Conservation (phyloP, 257 asterid genomes). For the Salvia miltiorrhiza region DNA sequence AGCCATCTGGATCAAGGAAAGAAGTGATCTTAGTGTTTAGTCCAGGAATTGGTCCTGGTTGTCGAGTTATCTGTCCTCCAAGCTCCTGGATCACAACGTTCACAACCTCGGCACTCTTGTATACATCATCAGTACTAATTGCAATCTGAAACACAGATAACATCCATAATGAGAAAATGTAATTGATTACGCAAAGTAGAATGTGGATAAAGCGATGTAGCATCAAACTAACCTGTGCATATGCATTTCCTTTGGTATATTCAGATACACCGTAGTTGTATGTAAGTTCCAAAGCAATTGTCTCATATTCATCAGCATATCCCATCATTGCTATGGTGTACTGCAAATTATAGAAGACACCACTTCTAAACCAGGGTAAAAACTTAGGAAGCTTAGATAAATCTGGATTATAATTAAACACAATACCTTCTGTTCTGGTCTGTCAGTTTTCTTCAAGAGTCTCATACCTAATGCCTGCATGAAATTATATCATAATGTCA, state of each 20-base stretch:
- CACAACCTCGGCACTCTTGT: slow-evolving; percentile 88
- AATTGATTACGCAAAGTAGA: background rate
- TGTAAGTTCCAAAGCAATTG: slow-evolving; percentile 83
- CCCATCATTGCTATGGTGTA: slow-evolving; percentile 96
- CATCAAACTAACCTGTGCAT: slow-evolving; percentile 74
- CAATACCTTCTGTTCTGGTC: slow-evolving; percentile 87
- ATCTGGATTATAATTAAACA: background rate
- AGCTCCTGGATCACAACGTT: slow-evolving; percentile 73
- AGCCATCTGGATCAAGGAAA: slow-evolving; percentile 96
- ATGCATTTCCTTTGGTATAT: slow-evolving; percentile 94
- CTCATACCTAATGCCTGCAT: slow-evolving; percentile 89
- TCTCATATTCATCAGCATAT: slow-evolving; percentile 82
- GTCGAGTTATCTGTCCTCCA: slow-evolving; percentile 92
- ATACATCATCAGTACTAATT: slow-evolving; percentile 79
- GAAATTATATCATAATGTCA: background rate
- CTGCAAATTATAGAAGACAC: slow-evolving; percentile 37
- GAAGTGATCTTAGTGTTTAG: slow-evolving; percentile 85
- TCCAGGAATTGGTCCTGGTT: slow-evolving; percentile 91
- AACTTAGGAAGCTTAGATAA: background rate
- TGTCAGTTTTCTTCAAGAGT: slow-evolving; percentile 69
- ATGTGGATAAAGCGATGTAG: background rate
- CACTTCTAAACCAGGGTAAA: slow-evolving; percentile 3
- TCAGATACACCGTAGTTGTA: slow-evolving; percentile 96
- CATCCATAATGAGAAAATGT: background rate
- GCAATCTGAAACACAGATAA: slow-evolving; percentile 51